phyloP scores from a whole-genome alignment of 208 protist genomes.

The Trypanosoma melophagium region DNA sequence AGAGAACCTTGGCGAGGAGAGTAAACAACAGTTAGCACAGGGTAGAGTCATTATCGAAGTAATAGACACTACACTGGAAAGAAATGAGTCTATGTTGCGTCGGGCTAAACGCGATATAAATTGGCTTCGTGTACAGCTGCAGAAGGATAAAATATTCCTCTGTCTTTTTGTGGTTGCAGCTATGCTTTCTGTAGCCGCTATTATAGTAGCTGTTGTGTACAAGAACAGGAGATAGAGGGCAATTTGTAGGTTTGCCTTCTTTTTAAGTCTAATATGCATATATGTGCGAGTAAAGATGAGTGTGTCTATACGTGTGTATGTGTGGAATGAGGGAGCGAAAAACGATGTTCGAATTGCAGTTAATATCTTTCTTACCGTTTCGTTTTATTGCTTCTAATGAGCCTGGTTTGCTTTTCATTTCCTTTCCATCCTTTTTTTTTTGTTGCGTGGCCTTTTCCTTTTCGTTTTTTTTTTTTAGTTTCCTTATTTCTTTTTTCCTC shows the following conservation, averaged over 20 bases:
- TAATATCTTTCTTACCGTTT: background rate
- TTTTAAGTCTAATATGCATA: background rate
- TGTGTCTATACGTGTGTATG: background rate
- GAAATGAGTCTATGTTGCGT: conserved; percentile 10
- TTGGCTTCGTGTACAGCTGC: conserved; percentile 15
- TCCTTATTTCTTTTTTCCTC: conserved; percentile 7
- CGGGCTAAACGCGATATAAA: conserved; percentile 7
- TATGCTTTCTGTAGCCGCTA: conserved; percentile 14
- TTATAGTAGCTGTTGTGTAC: conserved; percentile 12
- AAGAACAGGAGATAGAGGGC: background rate
- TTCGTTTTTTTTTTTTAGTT: conserved; percentile 6
- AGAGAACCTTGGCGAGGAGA: conserved; percentile 4
- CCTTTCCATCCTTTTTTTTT: conserved; percentile 2
- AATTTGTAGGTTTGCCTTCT: background rate
- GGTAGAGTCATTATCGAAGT: conserved; percentile 20
- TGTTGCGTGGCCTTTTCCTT: conserved; percentile 7
- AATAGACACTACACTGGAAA: conserved; percentile 12
- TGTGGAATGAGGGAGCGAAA: background rate
- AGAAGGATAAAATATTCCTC: conserved; percentile 17
- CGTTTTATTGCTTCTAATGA: conserved; percentile 1
- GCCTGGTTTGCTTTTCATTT: background rate
- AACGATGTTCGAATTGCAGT: no score
- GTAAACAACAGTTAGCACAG: conserved; percentile 5
- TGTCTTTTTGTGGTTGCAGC: conserved; percentile 10
- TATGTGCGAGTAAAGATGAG: no score